Evolutionary conservation across 1,284 basidiomycete species (phyloP), one percentile per base, ranked within the genome.

Genomic region (Agroathelia rolfsii): DNA sequence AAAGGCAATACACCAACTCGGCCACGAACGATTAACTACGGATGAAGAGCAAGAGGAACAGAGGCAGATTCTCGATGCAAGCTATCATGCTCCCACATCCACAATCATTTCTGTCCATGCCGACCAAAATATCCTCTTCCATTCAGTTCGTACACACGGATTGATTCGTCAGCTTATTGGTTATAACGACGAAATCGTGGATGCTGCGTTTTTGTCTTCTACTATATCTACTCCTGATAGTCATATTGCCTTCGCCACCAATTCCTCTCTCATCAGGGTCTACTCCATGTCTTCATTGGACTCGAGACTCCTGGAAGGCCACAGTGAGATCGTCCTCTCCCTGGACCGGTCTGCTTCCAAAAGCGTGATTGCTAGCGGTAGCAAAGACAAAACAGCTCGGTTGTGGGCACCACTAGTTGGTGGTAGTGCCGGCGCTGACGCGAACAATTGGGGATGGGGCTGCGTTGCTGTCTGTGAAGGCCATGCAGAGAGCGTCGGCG

Each of bases 151-250:
- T 5, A 69, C 73, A 0, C 67, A 70, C 28, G 59, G 66, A 7
- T 56, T 85, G 18, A 62, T 70, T n/a, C 77, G 80, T n/a, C 93
- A 96, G 47, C 61, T 98, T 40, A 79, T 98, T 41, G 95, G 95
- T 0, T 98, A 85, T 69, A 97, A 98, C 56, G 95, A 98, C 56
- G 93, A 98, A 56, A 92, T 98, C 45, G 85, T 97, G 31, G 94
- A 97, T 48, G 72, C 77, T 6, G 66, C 72, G 13, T 88, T 88
- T 59, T 66, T 98, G 38, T 76, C 76, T 6, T 40, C 40, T 29
- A 42, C 50, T 2, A 49, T 34, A 38, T 45, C 27, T n/a, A 39
- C 24, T 32, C 53, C 48, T 33, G 79, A 86, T 48, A 72, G 76
- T 2, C 82, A 89, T 48, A 58, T 98, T 18, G 95, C 93, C 7